phyloP scores from a whole-genome alignment of 208 protist genomes.

The Acanthamoeba royreba region DNA sequence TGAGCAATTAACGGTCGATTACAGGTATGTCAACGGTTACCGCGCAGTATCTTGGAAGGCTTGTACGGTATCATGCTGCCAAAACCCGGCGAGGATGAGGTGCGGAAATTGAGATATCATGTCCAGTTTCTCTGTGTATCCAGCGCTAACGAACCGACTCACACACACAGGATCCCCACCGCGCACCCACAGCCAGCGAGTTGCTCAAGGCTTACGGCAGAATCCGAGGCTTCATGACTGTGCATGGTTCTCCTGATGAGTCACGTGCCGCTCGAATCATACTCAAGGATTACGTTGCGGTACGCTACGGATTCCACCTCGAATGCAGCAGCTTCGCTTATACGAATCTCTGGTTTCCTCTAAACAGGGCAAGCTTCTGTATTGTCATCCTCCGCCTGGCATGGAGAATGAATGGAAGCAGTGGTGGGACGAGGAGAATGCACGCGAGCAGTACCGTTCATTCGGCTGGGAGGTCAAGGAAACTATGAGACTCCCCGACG shows the following conservation, averaged over 20 bases:
- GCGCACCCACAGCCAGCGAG: slow-evolving; percentile 59
- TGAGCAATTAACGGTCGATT: neutral
- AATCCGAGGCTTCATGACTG: slow-evolving; percentile 91
- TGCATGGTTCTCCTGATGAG: slow-evolving; percentile 91
- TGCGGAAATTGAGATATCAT: neutral
- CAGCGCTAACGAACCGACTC: neutral
- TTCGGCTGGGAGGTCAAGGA: neutral
- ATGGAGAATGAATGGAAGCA: neutral
- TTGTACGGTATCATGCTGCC: slow-evolving; percentile 63
- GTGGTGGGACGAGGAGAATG: slow-evolving; percentile 6
- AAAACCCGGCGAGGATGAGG: neutral
- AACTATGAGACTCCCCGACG: neutral
- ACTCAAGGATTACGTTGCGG: slow-evolving; percentile 88
- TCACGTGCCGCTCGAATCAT: slow-evolving; percentile 89
- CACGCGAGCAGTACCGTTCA: neutral
- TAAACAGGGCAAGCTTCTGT: neutral
- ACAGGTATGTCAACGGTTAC: neutral
- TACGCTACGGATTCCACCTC: neutral
- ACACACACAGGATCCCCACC: slow-evolving; percentile 52
- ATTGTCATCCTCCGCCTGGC: neutral
- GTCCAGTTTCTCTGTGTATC: neutral
- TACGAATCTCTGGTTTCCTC: neutral
- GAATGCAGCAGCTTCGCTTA: neutral
- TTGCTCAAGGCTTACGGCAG: slow-evolving; percentile 60
- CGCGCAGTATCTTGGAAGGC: slow-evolving; percentile 64